These are phyloP conservation scores for Silybum marianum DNA, from an alignment of 129 eudicot species.

Conservation along the genomic window DNA sequence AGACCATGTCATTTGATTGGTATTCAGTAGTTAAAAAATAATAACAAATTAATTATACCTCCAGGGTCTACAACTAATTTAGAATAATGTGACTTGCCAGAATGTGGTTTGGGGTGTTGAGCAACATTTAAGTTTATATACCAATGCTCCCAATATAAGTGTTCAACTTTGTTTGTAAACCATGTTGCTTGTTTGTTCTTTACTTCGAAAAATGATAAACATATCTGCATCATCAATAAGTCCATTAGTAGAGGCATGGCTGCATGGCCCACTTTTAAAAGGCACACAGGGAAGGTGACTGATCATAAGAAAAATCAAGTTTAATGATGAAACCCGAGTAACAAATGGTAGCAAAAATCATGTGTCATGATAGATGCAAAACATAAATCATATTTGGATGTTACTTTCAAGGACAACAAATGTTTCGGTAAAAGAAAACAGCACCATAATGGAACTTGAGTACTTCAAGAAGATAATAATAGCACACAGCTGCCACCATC, in stretches of 20 bases:
- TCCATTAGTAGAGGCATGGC: not conserved
- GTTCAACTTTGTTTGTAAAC: constrained; percentile 95
- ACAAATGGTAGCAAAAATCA: not conserved
- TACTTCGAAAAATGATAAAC: constrained; percentile 88
- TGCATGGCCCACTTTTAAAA: not conserved
- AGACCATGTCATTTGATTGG: not conserved
- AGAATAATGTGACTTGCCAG: constrained; percentile 78
- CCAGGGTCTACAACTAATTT: constrained; percentile 78
- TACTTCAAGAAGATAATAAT: not conserved
- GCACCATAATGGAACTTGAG: not conserved
- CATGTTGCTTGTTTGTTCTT: constrained; percentile 88
- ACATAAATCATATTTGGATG: not conserved
- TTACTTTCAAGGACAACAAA: not conserved
- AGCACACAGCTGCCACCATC: not conserved
- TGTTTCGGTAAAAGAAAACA: not conserved
- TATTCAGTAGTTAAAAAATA: not conserved
- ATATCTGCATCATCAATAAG: constrained; percentile 61
- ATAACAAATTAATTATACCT: constrained; percentile 46
- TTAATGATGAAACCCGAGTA: not conserved
- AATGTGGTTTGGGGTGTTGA: constrained; percentile 69
- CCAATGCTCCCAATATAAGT: constrained; percentile 97
- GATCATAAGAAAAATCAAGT: not conserved
- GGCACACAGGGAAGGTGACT: not conserved
- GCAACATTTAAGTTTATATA: constrained; percentile 80
- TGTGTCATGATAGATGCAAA: not conserved